These are phyloP conservation scores for Claviceps paspali DNA, from an alignment of 2,329 filamentous ascomycete species.

Conservation along the genomic window DNA sequence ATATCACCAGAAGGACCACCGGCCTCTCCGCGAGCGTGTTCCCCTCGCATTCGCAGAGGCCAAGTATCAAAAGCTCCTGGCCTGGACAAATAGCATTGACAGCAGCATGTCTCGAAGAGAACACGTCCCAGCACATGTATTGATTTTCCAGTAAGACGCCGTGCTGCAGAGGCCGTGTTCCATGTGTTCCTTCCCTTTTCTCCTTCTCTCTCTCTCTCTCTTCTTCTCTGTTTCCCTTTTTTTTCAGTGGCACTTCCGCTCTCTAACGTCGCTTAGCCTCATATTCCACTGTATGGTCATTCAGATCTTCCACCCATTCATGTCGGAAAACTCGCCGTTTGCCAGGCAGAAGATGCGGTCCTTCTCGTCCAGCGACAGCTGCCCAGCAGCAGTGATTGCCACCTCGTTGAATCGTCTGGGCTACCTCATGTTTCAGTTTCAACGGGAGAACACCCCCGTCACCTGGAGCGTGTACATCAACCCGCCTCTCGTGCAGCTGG, in stretches of 20 bases:
- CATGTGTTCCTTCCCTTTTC: background rate
- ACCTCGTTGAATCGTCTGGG: background rate
- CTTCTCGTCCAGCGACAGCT: background rate
- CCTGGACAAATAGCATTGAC: background rate
- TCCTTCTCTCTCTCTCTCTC: too few relatives aligned
- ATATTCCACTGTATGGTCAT: background rate
- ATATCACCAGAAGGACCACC: background rate
- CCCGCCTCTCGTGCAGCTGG: background rate
- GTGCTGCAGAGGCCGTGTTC: too few relatives aligned
- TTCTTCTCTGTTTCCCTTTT: too few relatives aligned
- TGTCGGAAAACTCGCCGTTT: background rate
- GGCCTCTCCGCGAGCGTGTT: background rate
- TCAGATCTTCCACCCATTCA: background rate
- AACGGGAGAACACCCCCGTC: background rate
- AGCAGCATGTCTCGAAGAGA: background rate
- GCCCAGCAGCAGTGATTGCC: background rate
- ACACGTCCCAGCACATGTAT: background rate
- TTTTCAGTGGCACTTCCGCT: too few relatives aligned
- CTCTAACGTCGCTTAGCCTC: background rate
- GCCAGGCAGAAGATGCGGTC: background rate
- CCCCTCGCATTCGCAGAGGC: background rate
- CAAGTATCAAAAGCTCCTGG: conserved; percentile 1
- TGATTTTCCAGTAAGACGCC: conserved; percentile 1
- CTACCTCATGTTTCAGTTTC: background rate
- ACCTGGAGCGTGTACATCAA: background rate